phyloP scores from a whole-genome alignment of 805 yeast species.

The Ogataea paraovalis region DNA sequence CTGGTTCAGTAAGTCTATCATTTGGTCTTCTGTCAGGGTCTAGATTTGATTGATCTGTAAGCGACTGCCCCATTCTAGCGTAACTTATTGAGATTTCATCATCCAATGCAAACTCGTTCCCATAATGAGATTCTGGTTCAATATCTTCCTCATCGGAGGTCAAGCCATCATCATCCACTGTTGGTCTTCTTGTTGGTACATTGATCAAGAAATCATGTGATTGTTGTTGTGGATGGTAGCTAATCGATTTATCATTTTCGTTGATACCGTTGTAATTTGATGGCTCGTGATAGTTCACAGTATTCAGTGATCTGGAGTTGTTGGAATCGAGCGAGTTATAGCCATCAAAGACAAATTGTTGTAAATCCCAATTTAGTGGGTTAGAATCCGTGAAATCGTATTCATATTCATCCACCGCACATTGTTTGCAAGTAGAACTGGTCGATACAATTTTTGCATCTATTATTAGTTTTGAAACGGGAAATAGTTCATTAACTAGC shows the following conservation, averaged over 20 bases:
- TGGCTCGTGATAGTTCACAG: background rate
- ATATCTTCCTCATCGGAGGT: constrained; percentile 12
- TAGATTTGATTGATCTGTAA: too few relatives aligned
- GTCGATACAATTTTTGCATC: constrained; percentile 2
- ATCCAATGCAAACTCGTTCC: constrained; percentile 21
- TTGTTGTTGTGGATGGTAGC: background rate
- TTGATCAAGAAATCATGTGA: background rate
- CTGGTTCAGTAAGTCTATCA: background rate
- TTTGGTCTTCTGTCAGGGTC: too few relatives aligned
- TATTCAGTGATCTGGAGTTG: background rate
- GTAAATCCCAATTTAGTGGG: constrained; percentile 30
- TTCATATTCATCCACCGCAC: constrained; percentile 32
- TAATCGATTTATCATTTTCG: background rate
- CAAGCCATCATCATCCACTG: constrained; percentile 6
- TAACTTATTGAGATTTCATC: constrained; percentile 19
- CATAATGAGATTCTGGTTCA: constrained; percentile 7
- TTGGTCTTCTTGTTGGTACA: background rate
- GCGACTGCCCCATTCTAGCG: constrained; percentile 10
- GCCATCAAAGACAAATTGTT: constrained; percentile 9
- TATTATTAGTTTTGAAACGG: background rate
- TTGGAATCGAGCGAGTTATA: background rate
- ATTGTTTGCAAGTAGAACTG: constrained; percentile 11
- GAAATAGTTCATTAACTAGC: background rate
- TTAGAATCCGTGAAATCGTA: constrained; percentile 26
- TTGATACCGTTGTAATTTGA: background rate